Percentiles rank a stretch among this genome's conserved stretches.
Conservation (phyloP, 1,139 yeast genomes). For the Geotrichum fermentans region DNA sequence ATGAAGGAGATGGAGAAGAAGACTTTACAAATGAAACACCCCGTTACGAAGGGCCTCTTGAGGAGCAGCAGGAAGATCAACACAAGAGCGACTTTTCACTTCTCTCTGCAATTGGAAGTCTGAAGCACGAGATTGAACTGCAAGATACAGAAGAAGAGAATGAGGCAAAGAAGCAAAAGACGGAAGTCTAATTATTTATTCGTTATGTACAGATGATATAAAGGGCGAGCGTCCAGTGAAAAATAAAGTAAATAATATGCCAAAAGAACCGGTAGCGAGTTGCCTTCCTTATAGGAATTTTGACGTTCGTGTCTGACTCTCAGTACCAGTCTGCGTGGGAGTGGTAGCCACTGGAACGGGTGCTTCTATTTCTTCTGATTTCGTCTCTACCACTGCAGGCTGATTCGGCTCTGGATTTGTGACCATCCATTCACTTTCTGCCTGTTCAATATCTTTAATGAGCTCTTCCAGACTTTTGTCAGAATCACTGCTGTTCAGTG, state of each 20-base stretch:
- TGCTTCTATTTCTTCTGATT: background rate
- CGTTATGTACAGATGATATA: background rate
- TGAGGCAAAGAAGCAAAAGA: background rate
- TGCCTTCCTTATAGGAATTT: constrained; percentile 1
- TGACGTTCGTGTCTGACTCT: background rate
- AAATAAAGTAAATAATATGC: background rate
- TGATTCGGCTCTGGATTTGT: constrained; percentile 10
- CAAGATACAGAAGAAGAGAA: background rate
- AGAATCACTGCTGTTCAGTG: constrained; percentile 12
- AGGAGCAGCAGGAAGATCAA: background rate
- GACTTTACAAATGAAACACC: constrained; percentile 18
- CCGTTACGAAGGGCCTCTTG: background rate
- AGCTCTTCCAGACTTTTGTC: constrained; percentile 20
- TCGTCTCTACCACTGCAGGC: background rate
- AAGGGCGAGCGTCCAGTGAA: background rate
- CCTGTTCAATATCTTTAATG: constrained; percentile 17
- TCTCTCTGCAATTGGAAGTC: no score
- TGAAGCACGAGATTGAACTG: background rate
- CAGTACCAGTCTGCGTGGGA: background rate
- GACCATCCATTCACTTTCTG: constrained; percentile 21
- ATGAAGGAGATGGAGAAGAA: constrained; percentile 18
- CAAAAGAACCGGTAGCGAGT: no score
- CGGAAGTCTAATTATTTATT: background rate
- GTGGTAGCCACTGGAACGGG: background rate
- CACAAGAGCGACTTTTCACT: background rate